Conservation (phyloP, 2,329 filamentous ascomycete genomes). For the Neurospora crassa region DNA sequence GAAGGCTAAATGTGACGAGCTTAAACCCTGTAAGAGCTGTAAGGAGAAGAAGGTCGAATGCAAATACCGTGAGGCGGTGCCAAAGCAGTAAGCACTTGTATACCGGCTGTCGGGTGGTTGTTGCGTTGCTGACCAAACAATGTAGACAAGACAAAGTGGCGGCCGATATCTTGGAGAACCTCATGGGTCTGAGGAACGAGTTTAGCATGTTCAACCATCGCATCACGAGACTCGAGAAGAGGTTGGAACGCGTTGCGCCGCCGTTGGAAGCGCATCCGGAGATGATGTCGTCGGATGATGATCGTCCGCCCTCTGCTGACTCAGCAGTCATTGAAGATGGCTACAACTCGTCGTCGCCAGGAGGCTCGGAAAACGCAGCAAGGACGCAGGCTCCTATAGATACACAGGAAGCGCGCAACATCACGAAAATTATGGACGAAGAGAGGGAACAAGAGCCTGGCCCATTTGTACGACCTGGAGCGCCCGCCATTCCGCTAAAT, state of each 20-base stretch:
- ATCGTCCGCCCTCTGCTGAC: slow-evolving; percentile 12
- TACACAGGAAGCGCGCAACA: slow-evolving; percentile 21
- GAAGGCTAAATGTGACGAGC: slow-evolving; percentile 89
- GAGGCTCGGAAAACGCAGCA: slow-evolving; percentile 17
- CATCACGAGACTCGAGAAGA: slow-evolving; percentile 29
- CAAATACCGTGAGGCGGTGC: slow-evolving; percentile 82
- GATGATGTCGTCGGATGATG: slow-evolving; percentile 12
- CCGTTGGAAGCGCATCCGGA: slow-evolving; percentile 19
- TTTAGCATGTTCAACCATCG: slow-evolving; percentile 28
- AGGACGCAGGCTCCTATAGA: slow-evolving; percentile 11
- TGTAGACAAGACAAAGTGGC: slow-evolving; percentile 49
- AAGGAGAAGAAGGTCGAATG: slow-evolving; percentile 77
- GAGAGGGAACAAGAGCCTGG: slow-evolving; percentile 42
- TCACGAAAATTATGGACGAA: slow-evolving; percentile 32
- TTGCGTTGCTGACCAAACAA: slow-evolving; percentile 27
- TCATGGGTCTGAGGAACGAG: slow-evolving; percentile 31
- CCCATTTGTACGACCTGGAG: slow-evolving; percentile 43
- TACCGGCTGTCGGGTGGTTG: not conserved
- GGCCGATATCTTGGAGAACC: slow-evolving; percentile 49
- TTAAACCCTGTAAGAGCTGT: slow-evolving; percentile 75
- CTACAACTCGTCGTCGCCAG: slow-evolving; percentile 20
- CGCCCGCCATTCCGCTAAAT: slow-evolving; percentile 67
- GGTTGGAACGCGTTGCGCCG: slow-evolving; percentile 17
- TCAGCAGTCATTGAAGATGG: slow-evolving; percentile 14
- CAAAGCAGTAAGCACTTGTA: slow-evolving; percentile 62